A percentile compares a stretch with the other conserved stretches of the same genome.
These are phyloP conservation scores for Linnemannia exigua DNA, from an alignment of 192 early-diverging fungal species.

Conservation along the genomic window DNA sequence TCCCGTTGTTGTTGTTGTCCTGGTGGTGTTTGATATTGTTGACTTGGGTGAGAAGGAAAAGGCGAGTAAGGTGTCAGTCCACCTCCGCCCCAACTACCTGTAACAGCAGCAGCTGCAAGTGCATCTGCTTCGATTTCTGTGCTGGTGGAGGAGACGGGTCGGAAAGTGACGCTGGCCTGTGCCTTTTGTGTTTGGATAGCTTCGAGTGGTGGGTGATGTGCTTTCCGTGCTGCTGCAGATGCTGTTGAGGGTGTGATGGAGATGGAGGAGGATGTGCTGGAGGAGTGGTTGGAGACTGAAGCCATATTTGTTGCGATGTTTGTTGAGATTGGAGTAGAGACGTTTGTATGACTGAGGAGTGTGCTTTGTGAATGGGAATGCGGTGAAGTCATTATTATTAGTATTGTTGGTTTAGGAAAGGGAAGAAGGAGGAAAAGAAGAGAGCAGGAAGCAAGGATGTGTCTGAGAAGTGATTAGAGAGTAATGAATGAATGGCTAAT, in stretches of 20 bases:
- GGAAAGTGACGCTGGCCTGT: constrained; percentile 30
- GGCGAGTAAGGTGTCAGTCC: not conserved
- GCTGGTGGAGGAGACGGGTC: constrained; percentile 20
- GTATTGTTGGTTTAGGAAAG: not conserved
- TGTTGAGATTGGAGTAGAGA: not conserved
- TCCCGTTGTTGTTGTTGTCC: constrained; percentile 2
- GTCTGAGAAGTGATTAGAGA: not conserved
- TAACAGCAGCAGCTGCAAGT: not conserved
- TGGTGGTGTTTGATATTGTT: not conserved
- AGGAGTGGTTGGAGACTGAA: not conserved
- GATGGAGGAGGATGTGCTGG: constrained; percentile 10
- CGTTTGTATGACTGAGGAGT: not conserved
- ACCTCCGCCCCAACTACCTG: not conserved
- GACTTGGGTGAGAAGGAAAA: not conserved
- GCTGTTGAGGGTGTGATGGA: not conserved
- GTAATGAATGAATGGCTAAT: not conserved
- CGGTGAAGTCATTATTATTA: not conserved
- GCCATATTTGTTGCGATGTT: not conserved
- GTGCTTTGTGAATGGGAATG: too few species aligned
- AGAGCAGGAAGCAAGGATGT: too few species aligned
- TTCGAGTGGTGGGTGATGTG: constrained; percentile 8
- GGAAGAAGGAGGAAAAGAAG: not conserved
- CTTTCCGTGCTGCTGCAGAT: not conserved
- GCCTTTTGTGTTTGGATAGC: constrained; percentile 34
- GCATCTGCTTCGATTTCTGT: not conserved